A percentile compares a stretch with the other conserved stretches of the same genome.
Evolutionary conservation across 2,329 filamentous ascomycete genomes (phyloP).

Genomic region (Xylaria sp.): DNA sequence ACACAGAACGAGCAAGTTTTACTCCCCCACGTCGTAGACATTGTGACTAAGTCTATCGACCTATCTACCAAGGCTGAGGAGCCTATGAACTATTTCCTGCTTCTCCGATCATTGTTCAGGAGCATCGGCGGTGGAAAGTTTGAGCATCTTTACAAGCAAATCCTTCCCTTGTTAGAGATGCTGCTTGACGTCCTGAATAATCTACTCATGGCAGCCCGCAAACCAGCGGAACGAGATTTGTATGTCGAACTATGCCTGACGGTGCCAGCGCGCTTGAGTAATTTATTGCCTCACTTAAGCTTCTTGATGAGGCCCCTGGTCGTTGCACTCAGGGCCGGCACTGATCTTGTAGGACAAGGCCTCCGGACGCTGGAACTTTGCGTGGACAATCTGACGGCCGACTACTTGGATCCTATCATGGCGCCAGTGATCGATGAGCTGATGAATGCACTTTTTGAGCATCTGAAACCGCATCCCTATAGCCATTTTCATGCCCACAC

Average conservation of each 20-base stretch:
- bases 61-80: conserved; percentile 93
- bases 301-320: conserved; percentile 97
- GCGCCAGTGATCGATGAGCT: conserved; percentile 97
- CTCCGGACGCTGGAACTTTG: conserved; percentile 92
- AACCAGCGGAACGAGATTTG: conserved; percentile 86
- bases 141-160: conserved; percentile 97
- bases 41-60: conserved; percentile 96
- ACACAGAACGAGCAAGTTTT: conserved; percentile 94
- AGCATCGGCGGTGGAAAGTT: conserved; percentile 98
- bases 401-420: conserved; percentile 99
- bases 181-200: conserved; percentile 96
- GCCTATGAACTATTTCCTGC: conserved; percentile 97
- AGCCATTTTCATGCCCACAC: conserved; percentile 98
- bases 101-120: conserved; percentile 88
- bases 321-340: conserved; percentile 88
- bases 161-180: conserved; percentile 95
- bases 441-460: conserved; percentile 96
- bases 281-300: conserved; percentile 90
- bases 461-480: conserved; percentile 90
- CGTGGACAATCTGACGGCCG: conserved; percentile 95
- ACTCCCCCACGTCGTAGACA: conserved; percentile 92
- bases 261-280: conserved; percentile 90
- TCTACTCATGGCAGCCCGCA: conserved; percentile 84
- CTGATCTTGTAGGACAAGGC: conserved; percentile 92
- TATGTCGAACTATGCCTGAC: conserved; percentile 98